These are phyloP conservation scores for Isabelozyma gotoi DNA, from an alignment of 805 yeast species.

Conservation along the genomic window DNA sequence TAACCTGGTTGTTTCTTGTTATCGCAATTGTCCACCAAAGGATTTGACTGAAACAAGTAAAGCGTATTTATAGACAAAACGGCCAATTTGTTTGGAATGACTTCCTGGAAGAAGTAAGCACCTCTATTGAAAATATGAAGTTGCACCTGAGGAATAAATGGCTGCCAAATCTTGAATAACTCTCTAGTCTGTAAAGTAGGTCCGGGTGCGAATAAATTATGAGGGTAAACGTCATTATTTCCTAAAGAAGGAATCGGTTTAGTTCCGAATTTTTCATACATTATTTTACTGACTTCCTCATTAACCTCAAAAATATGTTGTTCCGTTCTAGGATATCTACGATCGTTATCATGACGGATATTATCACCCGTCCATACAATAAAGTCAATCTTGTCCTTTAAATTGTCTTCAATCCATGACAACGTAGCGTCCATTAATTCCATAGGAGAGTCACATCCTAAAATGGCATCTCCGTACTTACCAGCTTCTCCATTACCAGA, in stretches of 20 bases:
- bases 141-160: constrained; percentile 75
- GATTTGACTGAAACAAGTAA: constrained; percentile 73
- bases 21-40: constrained; percentile 81
- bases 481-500: constrained; percentile 55
- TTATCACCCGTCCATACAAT: constrained; percentile 92
- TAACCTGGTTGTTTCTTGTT: constrained; percentile 75
- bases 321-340: constrained; percentile 73
- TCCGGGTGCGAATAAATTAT: constrained; percentile 80
- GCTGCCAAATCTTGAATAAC: constrained; percentile 69
- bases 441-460: constrained; percentile 78
- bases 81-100: constrained; percentile 78
- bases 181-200: constrained; percentile 88
- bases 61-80: constrained; percentile 77
- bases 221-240: constrained; percentile 88
- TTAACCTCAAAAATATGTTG: constrained; percentile 69
- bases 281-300: constrained; percentile 49
- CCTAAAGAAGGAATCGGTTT: constrained; percentile 74
- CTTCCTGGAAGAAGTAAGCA: constrained; percentile 71
- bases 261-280: constrained; percentile 51
- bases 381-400: constrained; percentile 78
- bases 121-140: constrained; percentile 72
- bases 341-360: constrained; percentile 80
- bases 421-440: constrained; percentile 60
- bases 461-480: constrained; percentile 69
- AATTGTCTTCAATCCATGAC: constrained; percentile 61